phyloP scores from a whole-genome alignment of 2,329 filamentous ascomycete species.

The Cadophora sp. region DNA sequence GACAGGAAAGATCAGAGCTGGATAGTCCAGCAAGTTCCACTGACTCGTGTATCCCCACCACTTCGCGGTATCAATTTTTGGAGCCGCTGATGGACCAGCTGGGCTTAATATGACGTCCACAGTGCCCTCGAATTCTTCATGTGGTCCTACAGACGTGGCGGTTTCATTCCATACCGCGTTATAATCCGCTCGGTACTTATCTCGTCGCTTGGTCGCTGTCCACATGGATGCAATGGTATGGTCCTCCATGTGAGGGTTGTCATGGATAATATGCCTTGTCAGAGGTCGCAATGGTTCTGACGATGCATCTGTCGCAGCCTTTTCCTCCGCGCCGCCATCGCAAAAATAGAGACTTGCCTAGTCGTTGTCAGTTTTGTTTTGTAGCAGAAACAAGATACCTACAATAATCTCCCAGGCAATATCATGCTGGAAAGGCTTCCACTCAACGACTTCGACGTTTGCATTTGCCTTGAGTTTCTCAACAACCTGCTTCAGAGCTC shows the following conservation, averaged over 20 bases:
- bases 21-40: constrained; percentile 75
- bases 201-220: constrained; percentile 48
- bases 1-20: constrained; percentile 61
- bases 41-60: constrained; percentile 71
- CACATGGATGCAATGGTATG: constrained; percentile 51
- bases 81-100: constrained; percentile 60
- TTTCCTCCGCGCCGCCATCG: constrained; percentile 64
- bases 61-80: constrained; percentile 53
- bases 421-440: constrained; percentile 59
- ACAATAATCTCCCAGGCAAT: constrained; percentile 57
- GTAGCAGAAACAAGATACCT: constrained; percentile 31
- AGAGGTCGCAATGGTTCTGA: constrained; percentile 66
- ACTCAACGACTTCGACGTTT: constrained; percentile 61
- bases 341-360: constrained; percentile 56
- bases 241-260: constrained; percentile 52
- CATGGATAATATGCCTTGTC: constrained; percentile 63
- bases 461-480: constrained; percentile 53
- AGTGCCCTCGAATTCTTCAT: constrained; percentile 37
- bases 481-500: constrained; percentile 62
- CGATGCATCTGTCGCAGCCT: constrained; percentile 55
- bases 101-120: constrained; percentile 70
- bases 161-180: constrained; percentile 39
- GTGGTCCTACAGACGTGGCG: constrained; percentile 41
- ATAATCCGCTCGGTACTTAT: constrained; percentile 43
- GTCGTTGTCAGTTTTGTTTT: not conserved